Evolutionary conservation across 257 asterid genomes (phyloP), one percentile per base, ranked within the genome.

Genomic region (Penstemon eatonii): DNA sequence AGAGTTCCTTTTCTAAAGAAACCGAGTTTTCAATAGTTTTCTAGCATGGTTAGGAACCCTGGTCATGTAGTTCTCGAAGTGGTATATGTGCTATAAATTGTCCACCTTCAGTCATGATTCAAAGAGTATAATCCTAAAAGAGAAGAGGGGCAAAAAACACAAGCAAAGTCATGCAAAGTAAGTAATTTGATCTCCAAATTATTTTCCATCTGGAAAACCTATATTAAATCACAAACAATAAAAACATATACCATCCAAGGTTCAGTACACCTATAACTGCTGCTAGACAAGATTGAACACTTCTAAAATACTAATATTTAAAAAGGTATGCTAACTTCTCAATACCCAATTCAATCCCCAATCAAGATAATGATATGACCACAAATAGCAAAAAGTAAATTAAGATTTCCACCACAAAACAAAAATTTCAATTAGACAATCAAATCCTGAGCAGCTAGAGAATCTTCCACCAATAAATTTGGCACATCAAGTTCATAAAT

Each of bases 171-270:
- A 25, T 3, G 38, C 12, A 56, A 67, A 55, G 36, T 55, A 66
- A 66, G 54, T 41, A 18, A 8, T 53, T 6, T 66, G 15, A 19
- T 41, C 68, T 60, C 13, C 42, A 25, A 59, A 61, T 18, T 49
- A 59, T 69, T 52, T 6, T 69, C 52, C 49, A 57, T 10, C 49
- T 7, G 46, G 56, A 38, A 68, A 56, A 39, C 47, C 41, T 52
- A 40, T 11, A 60, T 19, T 50, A 25, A 38, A 58, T 18, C 66
- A 67, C 8, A 25, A 42, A 55, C 43, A 3, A 51, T 60, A 59
- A 42, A 19, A 69, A 9, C 38, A 10, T 47, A 8, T 10, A 49
- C 51, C 61, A 50, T 6, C 60, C 4, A 51, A 47, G 40, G 66
- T 52, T 8, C 38, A 59, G 52, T 49, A 5, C 52, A 59, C 42